These are phyloP conservation scores for Phytophthora constricta DNA, from an alignment of 352 stramenopile genomes.

Conservation along the genomic window DNA sequence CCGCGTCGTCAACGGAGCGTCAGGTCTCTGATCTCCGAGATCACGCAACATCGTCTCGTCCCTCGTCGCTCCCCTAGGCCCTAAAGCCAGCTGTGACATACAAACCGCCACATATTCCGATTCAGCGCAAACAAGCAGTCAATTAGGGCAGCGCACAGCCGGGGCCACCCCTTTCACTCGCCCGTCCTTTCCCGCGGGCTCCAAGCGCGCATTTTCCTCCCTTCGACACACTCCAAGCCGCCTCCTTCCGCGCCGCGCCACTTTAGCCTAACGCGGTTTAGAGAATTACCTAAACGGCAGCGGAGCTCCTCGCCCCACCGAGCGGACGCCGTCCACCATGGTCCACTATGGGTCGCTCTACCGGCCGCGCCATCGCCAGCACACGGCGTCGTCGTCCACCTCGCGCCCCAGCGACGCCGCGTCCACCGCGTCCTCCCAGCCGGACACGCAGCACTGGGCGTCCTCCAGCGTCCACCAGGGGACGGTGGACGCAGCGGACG, in stretches of 20 bases:
- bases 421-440: slow-evolving; percentile 21
- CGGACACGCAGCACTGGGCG: slow-evolving; percentile 25
- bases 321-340: slow-evolving; percentile 28
- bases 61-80: background rate
- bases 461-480: slow-evolving; percentile 11
- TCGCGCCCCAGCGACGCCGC: slow-evolving; percentile 23
- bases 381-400: slow-evolving; percentile 32
- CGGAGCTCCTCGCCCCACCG: slow-evolving; percentile 19
- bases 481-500: slow-evolving; percentile 15
- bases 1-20: background rate
- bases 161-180: slow-evolving; percentile 25
- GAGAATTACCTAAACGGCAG: background rate
- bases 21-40: background rate
- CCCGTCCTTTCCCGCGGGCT: slow-evolving; percentile 30
- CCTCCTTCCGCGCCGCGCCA: slow-evolving; percentile 1
- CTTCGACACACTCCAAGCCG: slow-evolving; percentile 8
- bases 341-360: slow-evolving; percentile 48
- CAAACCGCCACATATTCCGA: background rate
- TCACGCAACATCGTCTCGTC: background rate
- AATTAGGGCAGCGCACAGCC: background rate
- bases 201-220: background rate
- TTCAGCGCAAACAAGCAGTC: slow-evolving; percentile 6
- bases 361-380: slow-evolving; percentile 29
- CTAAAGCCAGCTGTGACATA: background rate
- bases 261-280: background rate